Evolutionary conservation across 176 grass and related monocot species (phyloP).

Genomic region (sorghum (Sorghum bicolor)): DNA sequence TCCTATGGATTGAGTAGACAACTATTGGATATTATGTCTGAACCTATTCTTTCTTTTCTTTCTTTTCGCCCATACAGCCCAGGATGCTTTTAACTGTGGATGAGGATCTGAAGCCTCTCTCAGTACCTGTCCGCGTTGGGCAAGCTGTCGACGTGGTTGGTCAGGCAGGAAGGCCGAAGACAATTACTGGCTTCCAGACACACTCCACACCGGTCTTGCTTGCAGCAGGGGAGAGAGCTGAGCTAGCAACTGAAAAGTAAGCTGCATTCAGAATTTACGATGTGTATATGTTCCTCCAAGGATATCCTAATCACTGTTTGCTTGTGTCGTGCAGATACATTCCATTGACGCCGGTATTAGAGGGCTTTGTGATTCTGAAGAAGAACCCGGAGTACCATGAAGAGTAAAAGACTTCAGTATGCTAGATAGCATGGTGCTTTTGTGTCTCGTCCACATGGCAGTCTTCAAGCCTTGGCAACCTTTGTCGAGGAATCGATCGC

Average conservation of each 20-base stretch:
- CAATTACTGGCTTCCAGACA: slow-evolving; percentile 97
- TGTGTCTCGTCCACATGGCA: not conserved
- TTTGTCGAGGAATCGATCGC: not conserved
- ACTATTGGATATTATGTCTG: slow-evolving; percentile 5
- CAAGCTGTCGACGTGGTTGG: slow-evolving; percentile 98
- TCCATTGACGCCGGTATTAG: slow-evolving; percentile 59
- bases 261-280: not conserved
- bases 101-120: slow-evolving; percentile 84
- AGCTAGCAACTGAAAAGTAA: slow-evolving; percentile 96
- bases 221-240: slow-evolving; percentile 88
- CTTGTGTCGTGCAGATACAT: slow-evolving; percentile 57
- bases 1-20: not conserved
- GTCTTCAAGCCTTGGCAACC: not conserved
- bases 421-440: not conserved
- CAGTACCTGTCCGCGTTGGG: slow-evolving; percentile 90
- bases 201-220: slow-evolving; percentile 95
- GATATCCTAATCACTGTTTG: not conserved
- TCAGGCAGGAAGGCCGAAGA: slow-evolving; percentile 96
- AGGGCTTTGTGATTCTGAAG: slow-evolving; percentile 97
- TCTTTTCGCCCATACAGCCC: slow-evolving; percentile 50
- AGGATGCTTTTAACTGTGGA: slow-evolving; percentile 97
- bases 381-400: slow-evolving; percentile 93
- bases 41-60: not conserved
- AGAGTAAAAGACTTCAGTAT: slow-evolving; percentile 25
- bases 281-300: too few relatives aligned